phyloP scores from a whole-genome alignment of 306 rosid species.

The Rubus parviflorus region DNA sequence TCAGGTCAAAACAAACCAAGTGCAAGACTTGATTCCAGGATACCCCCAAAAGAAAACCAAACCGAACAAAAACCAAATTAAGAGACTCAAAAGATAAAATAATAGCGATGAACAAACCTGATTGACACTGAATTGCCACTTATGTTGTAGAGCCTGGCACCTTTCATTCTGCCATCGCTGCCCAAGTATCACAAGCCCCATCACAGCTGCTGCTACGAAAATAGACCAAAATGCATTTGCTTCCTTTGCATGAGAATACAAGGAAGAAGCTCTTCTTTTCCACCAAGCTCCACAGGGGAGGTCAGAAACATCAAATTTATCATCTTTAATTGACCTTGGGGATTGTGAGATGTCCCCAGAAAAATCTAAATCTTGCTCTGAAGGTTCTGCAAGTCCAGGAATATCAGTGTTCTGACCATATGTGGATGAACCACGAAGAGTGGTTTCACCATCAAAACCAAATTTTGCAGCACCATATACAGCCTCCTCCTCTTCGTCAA shows the following conservation, averaged over 20 bases:
- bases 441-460: constrained; percentile 51
- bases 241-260: constrained; percentile 87
- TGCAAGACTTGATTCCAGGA: background rate
- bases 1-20: constrained; percentile 5
- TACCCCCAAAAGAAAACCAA: background rate
- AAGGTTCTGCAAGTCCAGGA: constrained; percentile 43
- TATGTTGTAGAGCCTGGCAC: constrained; percentile 70
- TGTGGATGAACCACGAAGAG: constrained; percentile 37
- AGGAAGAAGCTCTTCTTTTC: constrained; percentile 84
- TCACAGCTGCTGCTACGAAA: constrained; percentile 85
- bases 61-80: constrained; percentile 5
- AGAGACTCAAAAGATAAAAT: constrained; percentile 1
- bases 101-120: constrained; percentile 40
- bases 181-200: constrained; percentile 82
- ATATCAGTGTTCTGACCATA: constrained; percentile 43
- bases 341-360: constrained; percentile 47
- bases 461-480: constrained; percentile 48
- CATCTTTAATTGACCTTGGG: constrained; percentile 40
- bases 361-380: constrained; percentile 42
- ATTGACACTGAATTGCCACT: constrained; percentile 62
- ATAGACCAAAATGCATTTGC: constrained; percentile 88
- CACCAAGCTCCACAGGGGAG: constrained; percentile 98
- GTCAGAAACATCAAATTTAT: constrained; percentile 35
- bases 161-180: constrained; percentile 91
- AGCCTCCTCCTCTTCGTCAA: constrained; percentile 43